Conservation (phyloP, 805 yeast species). For the Cyberlindnera nakhonratchasimensis region DNA sequence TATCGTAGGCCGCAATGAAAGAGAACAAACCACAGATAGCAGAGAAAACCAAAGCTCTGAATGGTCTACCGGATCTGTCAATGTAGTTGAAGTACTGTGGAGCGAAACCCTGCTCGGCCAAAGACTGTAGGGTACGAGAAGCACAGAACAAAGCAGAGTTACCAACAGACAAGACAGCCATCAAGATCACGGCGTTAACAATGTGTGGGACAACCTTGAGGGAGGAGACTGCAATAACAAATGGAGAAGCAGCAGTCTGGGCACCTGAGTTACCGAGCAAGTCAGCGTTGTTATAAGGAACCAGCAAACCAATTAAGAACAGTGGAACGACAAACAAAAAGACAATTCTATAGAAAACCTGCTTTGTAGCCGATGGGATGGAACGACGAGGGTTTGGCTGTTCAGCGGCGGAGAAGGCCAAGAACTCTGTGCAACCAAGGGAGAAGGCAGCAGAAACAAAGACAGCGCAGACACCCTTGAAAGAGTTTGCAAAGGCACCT, state of each 20-base stretch:
- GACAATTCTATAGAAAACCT: conserved; percentile 61
- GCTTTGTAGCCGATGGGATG: conserved; percentile 61
- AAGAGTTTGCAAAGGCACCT: conserved; percentile 42
- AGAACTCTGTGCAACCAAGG: conserved; percentile 63
- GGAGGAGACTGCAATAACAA: conserved; percentile 63
- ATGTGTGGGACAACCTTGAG: conserved; percentile 66
- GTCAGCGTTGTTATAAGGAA: conserved; percentile 52
- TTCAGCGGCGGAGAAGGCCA: conserved; percentile 66
- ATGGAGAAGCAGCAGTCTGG: conserved; percentile 64
- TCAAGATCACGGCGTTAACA: conserved; percentile 69
- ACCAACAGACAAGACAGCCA: conserved; percentile 74
- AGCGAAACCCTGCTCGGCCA: conserved; percentile 68
- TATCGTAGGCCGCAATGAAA: conserved; percentile 62
- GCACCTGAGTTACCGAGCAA: conserved; percentile 49
- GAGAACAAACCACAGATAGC: conserved; percentile 56
- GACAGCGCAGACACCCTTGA: conserved; percentile 63
- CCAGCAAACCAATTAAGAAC: conserved; percentile 54
- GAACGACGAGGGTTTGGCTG: conserved; percentile 55
- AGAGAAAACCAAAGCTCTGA: conserved; percentile 49
- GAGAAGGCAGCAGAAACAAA: conserved; percentile 62
- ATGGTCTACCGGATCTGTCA: conserved; percentile 58
- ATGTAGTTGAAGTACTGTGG: conserved; percentile 51
- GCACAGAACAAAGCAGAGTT: conserved; percentile 73
- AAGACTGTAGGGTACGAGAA: conserved; percentile 63
- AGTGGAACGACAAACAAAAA: conserved; percentile 54